Evolutionary conservation across 495 filamentous ascomycete species (phyloP).

Genomic region (Penicillium cosmopolitanum): DNA sequence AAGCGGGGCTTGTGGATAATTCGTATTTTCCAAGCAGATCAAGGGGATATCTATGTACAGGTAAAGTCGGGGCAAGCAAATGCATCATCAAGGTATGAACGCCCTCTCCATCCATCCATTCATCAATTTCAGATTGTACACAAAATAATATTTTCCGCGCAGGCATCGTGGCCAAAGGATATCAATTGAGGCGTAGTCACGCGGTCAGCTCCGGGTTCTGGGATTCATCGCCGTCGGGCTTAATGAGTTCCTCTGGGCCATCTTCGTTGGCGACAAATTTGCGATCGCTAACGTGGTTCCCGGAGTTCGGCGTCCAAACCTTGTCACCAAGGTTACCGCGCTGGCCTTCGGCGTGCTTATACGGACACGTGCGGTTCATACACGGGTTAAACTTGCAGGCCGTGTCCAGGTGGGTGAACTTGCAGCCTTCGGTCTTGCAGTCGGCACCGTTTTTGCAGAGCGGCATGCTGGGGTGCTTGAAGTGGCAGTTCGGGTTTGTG

Average conservation of each 20-base stretch:
- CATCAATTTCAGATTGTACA: constrained; percentile 41
- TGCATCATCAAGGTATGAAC: constrained; percentile 39
- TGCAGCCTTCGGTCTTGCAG: constrained; percentile 82
- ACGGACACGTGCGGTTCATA: constrained; percentile 79
- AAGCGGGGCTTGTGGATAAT: constrained; percentile 10
- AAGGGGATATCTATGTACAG: constrained; percentile 37
- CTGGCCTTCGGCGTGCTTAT: constrained; percentile 93
- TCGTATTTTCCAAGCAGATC: constrained; percentile 16
- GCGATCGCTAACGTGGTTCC: constrained; percentile 80
- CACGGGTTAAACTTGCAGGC: constrained; percentile 93
- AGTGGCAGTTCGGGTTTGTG: constrained; percentile 81
- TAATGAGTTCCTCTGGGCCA: constrained; percentile 74
- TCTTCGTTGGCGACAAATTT: constrained; percentile 81
- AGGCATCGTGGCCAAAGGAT: neutral
- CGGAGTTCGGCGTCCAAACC: constrained; percentile 77
- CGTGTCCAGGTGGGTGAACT: constrained; percentile 82
- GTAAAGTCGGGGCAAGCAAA: constrained; percentile 27
- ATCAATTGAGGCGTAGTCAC: constrained; percentile 34
- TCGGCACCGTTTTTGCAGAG: constrained; percentile 93
- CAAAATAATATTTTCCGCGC: constrained; percentile 5
- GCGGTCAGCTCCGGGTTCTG: constrained; percentile 44
- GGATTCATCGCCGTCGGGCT: constrained; percentile 57
- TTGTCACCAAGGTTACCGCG: constrained; percentile 78
- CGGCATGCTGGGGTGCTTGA: constrained; percentile 79
- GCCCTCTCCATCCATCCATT: constrained; percentile 36